A percentile compares a stretch with the other conserved stretches of the same genome.
Evolutionary conservation across 2,329 filamentous ascomycete species (phyloP).

Genomic region (Aspergillus sojae): DNA sequence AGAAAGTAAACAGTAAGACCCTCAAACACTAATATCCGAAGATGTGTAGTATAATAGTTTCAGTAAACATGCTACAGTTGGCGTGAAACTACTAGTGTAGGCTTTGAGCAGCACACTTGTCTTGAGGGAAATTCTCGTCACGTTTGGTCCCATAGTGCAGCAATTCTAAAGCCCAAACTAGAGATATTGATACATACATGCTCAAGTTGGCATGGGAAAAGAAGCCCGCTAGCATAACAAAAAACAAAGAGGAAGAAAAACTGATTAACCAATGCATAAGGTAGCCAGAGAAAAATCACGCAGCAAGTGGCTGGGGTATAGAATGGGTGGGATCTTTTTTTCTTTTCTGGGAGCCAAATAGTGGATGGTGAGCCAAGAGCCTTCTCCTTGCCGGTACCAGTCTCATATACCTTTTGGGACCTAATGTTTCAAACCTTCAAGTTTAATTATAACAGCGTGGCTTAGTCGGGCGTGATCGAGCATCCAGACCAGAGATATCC

Average conservation of each 20-base stretch:
- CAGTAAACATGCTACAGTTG: neutral
- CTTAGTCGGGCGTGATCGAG: neutral
- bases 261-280: neutral
- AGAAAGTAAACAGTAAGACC: neutral
- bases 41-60: neutral
- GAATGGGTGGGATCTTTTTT: neutral
- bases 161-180: neutral
- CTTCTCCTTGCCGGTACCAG: neutral
- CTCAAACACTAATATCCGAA: neutral
- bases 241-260: neutral
- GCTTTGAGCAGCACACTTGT: neutral
- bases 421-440: neutral
- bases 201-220: neutral
- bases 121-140: neutral
- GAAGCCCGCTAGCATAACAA: neutral
- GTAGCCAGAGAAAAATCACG: neutral
- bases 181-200: neutral
- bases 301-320: neutral
- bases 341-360: neutral
- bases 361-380: neutral
- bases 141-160: neutral
- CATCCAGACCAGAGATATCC: neutral
- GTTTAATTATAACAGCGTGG: neutral
- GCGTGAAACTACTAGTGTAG: neutral
- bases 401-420: neutral